A percentile compares a stretch with the other conserved stretches of the same genome.
Conservation (phyloP, 2,329 filamentous ascomycete species). For the Boeremia exigua region DNA sequence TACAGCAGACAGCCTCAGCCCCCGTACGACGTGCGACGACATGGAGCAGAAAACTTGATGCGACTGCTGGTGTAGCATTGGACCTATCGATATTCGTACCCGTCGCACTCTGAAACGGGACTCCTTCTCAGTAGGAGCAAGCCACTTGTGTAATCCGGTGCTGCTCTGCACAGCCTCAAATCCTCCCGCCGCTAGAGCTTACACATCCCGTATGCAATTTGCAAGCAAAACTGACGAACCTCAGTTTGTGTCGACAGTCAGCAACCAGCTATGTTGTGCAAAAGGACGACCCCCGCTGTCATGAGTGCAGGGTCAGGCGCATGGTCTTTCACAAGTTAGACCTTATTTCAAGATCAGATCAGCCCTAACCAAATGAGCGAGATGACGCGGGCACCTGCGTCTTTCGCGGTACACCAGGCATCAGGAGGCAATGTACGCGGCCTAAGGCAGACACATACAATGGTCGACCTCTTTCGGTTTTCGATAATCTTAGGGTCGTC, state of each 20-base stretch:
- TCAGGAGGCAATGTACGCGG: background rate
- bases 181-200: slow-evolving; percentile 2
- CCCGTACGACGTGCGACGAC: background rate
- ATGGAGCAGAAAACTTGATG: background rate
- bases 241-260: background rate
- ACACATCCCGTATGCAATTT: background rate
- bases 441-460: background rate
- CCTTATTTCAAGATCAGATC: no score
- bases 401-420: background rate
- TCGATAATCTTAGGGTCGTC: background rate
- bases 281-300: background rate
- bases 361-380: background rate
- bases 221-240: background rate
- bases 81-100: background rate
- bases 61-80: background rate
- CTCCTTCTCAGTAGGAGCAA: slow-evolving; percentile 1
- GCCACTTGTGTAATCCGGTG: slow-evolving; percentile 7
- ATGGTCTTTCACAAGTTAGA: no score
- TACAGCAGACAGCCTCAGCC: background rate
- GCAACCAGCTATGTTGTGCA: background rate
- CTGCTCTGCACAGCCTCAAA: slow-evolving; percentile 11
- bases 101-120: slow-evolving; percentile 12
- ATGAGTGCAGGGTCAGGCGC: background rate
- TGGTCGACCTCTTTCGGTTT: background rate
- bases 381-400: background rate